Evolutionary conservation across 768 basidiomycete genomes (phyloP), one percentile per base, ranked within the genome.

Genomic region (Mrakia hoshinonis): DNA sequence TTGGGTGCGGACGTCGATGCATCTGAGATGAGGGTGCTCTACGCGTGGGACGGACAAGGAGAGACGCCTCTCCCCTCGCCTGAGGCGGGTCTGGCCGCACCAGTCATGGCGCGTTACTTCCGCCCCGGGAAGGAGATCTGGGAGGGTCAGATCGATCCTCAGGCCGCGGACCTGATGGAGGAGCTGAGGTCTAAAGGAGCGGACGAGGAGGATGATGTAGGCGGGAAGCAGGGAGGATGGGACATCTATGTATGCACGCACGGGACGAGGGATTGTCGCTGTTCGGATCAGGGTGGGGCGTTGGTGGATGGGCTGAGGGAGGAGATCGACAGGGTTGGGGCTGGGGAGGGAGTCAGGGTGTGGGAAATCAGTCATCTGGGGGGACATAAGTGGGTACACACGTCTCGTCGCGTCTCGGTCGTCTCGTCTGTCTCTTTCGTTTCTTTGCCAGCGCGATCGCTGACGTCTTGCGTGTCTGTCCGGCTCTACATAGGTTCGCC

Each of bases 341-440:
- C 79, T 55, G 73, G 43, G 12, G 76, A 82, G 43, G 74, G 73
- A 75, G 82, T 82, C 29, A 77, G 77, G 54, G 81, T 91, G 1
- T 85, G 85, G 3, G 86, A 90, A 74, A 84, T 87, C 7, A 88
- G 84, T 2, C 91, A 93, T 78, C 86, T 93, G 64, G 91, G 91
- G 0, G 90, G 90, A 31, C 91, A 93, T 79, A 83, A 89, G 90
- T 89, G 76, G 77, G 87, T 82, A 13, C n/a, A 43, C 31, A 20
- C 10, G 26, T 67, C 24, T 2, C 24, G 34, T 31, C 54, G 43
- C 31, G 54, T n/a, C n/a, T n/a, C n/a, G n/a, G n/a, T 64, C 5
- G 24, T 55, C 29, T 54, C 13, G 61, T 24, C 73, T 31, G 34
- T 52, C 60, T 47, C 47, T 39, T n/a, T 20, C 48, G 70, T 36